Percentiles rank a stretch among this genome's conserved stretches.
phyloP scores from a whole-genome alignment of 208 protist genomes.

The Leishmania braziliensis region DNA sequence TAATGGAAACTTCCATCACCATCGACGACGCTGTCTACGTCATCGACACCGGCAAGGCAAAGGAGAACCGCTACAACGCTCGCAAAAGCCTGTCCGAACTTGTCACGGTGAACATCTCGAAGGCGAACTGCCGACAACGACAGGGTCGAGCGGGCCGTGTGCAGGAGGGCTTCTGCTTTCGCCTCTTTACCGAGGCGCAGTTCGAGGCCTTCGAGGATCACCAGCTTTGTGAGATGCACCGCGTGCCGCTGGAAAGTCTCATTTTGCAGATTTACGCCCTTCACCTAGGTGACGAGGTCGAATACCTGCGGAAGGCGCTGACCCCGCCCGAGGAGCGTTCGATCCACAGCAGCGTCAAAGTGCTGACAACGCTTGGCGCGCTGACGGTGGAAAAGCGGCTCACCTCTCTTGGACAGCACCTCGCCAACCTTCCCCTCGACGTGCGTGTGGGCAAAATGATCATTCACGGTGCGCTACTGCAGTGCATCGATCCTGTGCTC shows the following conservation, averaged over 20 bases:
- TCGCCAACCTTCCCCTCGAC: conserved; percentile 93
- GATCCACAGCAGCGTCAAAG: conserved; percentile 85
- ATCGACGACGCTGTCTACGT: conserved; percentile 98
- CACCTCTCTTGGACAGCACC: conserved; percentile 90
- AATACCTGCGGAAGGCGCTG: conserved; percentile 89
- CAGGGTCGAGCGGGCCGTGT: conserved; percentile 96
- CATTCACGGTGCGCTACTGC: conserved; percentile 93
- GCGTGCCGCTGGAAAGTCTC: conserved; percentile 95
- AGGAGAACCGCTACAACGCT: conserved; percentile 94
- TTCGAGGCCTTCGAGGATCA: conserved; percentile 86
- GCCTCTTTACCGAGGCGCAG: conserved; percentile 92
- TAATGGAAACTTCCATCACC: conserved; percentile 98
- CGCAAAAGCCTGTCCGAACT: conserved; percentile 82
- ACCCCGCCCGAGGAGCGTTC: conserved; percentile 81
- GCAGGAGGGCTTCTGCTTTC: conserved; percentile 94
- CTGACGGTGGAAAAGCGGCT: conserved; percentile 84
- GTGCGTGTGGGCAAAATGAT: conserved; percentile 95
- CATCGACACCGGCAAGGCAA: conserved; percentile 96
- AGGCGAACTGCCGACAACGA: conserved; percentile 95
- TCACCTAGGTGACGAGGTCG: conserved; percentile 86
- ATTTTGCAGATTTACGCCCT: conserved; percentile 94
- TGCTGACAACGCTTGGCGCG: conserved; percentile 84
- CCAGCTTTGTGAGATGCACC: conserved; percentile 96
- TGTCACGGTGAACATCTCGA: conserved; percentile 92
- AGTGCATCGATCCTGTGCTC: conserved; percentile 96